These are phyloP conservation scores for Annona squamosa DNA, from an alignment of 164 flowering plant genomes.

Conservation along the genomic window DNA sequence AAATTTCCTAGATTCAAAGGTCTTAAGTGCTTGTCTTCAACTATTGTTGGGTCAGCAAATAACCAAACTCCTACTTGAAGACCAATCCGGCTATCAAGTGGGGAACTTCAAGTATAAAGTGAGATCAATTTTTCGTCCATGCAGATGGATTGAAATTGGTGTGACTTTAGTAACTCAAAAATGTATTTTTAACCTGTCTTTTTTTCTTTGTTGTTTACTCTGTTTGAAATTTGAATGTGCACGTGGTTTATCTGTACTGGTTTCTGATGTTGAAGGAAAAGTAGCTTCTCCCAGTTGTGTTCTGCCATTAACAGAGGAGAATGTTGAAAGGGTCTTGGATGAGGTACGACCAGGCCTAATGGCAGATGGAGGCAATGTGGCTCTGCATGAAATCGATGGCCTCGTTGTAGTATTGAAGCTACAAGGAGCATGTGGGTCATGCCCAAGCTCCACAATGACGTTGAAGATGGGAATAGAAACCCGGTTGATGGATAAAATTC, in stretches of 20 bases:
- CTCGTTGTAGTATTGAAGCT: constrained; percentile 80
- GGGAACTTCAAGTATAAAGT: not conserved
- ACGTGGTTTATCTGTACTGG: constrained; percentile 1
- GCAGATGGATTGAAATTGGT: too few relatives aligned
- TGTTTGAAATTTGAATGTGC: too few relatives aligned
- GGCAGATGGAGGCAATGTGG: constrained; percentile 98
- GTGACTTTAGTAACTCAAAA: not conserved
- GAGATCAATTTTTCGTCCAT: not conserved
- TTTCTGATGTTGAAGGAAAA: constrained; percentile 18
- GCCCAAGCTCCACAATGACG: constrained; percentile 94
- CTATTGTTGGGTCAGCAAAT: not conserved
- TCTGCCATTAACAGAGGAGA: constrained; percentile 80
- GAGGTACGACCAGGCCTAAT: constrained; percentile 76
- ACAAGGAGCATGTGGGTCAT: constrained; percentile 96
- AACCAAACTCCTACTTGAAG: not conserved
- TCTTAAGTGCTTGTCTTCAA: not conserved
- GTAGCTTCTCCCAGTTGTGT: constrained; percentile 20
- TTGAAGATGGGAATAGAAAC: constrained; percentile 85
- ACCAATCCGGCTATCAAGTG: not conserved
- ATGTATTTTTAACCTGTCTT: not conserved
- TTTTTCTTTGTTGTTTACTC: not conserved
- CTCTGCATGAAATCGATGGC: constrained; percentile 86
- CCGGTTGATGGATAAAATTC: constrained; percentile 74
- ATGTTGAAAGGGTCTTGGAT: constrained; percentile 81
- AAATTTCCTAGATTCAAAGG: not conserved